These are phyloP conservation scores for Umbelopsis sp. DNA, from an alignment of 371 early-diverging fungal genomes.

Conservation along the genomic window DNA sequence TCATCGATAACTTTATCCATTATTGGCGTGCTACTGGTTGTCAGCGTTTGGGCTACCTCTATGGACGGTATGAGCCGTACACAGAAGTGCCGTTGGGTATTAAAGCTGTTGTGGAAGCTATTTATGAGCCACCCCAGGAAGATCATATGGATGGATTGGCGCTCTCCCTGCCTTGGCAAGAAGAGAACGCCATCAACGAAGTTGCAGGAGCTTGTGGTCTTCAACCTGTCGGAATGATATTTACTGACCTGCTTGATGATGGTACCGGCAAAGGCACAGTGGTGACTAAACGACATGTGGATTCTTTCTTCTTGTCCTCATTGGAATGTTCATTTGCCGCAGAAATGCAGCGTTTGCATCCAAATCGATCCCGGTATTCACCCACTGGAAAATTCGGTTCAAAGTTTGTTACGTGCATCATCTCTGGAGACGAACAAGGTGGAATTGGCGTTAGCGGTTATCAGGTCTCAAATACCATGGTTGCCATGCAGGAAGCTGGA, in stretches of 20 bases:
- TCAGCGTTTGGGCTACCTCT: conserved; percentile 94
- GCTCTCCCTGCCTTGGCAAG: conserved; percentile 58
- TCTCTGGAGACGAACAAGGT: conserved; percentile 82
- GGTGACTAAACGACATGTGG: conserved; percentile 83
- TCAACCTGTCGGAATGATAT: conserved; percentile 90
- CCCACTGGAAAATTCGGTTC: conserved; percentile 82
- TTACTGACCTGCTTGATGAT: conserved; percentile 93
- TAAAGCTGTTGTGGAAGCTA: conserved; percentile 96
- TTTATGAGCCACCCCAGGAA: conserved; percentile 95
- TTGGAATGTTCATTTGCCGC: conserved; percentile 93
- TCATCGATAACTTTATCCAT: conserved; percentile 90
- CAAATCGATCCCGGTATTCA: conserved; percentile 74
- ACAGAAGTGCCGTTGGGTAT: conserved; percentile 94
- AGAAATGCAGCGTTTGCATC: conserved; percentile 83
- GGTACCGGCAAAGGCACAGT: conserved; percentile 84
- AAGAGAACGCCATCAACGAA: conserved; percentile 62
- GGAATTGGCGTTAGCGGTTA: conserved; percentile 89
- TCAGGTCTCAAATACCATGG: conserved; percentile 92
- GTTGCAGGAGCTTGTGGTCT: conserved; percentile 83
- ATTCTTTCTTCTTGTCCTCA: conserved; percentile 94
- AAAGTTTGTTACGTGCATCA: conserved; percentile 92
- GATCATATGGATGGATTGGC: conserved; percentile 84
- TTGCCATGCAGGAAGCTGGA: conserved; percentile 92
- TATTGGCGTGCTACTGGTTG: conserved; percentile 88
- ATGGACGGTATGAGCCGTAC: conserved; percentile 94